Evolutionary conservation across 2,329 filamentous ascomycete genomes (phyloP).

Genomic region (Alternaria incomplexa): DNA sequence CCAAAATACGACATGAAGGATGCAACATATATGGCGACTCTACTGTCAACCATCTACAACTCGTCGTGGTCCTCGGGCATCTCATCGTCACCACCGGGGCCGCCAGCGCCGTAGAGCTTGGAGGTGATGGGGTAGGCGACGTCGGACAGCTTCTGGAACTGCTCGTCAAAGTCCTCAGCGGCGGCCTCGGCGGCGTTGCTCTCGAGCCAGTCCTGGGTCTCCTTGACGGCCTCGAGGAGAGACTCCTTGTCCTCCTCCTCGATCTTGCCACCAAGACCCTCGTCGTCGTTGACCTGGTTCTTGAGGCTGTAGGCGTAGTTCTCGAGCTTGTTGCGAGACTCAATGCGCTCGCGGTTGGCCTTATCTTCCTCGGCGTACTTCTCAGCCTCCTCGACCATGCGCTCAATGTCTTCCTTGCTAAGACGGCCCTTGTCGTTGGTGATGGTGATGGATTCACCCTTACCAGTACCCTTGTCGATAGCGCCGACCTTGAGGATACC

Average conservation of each 20-base stretch:
- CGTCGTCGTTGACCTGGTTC: conserved; percentile 98
- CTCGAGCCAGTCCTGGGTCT: conserved; percentile 94
- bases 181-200: conserved; percentile 86
- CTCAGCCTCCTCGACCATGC: conserved; percentile 98
- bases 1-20: conserved; percentile 15
- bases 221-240: conserved; percentile 94
- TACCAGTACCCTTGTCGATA: conserved; percentile 97
- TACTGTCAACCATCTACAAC: conserved; percentile 46
- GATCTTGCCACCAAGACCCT: conserved; percentile 97
- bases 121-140: conserved; percentile 98
- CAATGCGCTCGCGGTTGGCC: conserved; percentile 94
- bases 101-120: conserved; percentile 82
- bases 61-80: conserved; percentile 55
- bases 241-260: conserved; percentile 98
- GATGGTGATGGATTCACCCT: conserved; percentile 96
- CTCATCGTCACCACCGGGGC: conserved; percentile 73
- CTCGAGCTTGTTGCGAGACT: conserved; percentile 94
- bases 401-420: conserved; percentile 95
- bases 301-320: conserved; percentile 99
- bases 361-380: conserved; percentile 99
- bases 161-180: conserved; percentile 97
- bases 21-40: conserved; percentile 25
- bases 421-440: conserved; percentile 99
- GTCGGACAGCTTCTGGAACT: conserved; percentile 98
- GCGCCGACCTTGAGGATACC: conserved; percentile 97